These are phyloP conservation scores for Phytopythium cucurbitacearum DNA, from an alignment of 352 stramenopile species.

Conservation along the genomic window DNA sequence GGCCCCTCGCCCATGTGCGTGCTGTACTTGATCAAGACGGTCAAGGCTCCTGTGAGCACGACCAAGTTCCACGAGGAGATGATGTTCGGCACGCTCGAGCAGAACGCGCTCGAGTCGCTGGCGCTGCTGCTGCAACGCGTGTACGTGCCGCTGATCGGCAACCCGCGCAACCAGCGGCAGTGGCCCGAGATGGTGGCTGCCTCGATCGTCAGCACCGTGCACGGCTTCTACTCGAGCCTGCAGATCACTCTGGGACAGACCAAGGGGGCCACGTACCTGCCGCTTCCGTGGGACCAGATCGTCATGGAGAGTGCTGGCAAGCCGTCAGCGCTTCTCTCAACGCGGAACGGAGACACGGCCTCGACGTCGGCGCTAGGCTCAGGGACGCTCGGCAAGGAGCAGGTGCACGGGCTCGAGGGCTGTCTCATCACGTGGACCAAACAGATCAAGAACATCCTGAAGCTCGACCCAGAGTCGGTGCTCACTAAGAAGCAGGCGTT, in stretches of 20 bases:
- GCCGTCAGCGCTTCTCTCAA: slow-evolving; percentile 6
- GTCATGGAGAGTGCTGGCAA: slow-evolving; percentile 44
- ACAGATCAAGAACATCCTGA: slow-evolving; percentile 93
- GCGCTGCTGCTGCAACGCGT: slow-evolving; percentile 70
- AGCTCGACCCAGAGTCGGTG: slow-evolving; percentile 80
- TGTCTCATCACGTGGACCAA: slow-evolving; percentile 93
- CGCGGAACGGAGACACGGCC: not conserved
- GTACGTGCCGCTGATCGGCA: slow-evolving; percentile 69
- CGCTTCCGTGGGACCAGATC: slow-evolving; percentile 77
- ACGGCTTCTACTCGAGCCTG: slow-evolving; percentile 78
- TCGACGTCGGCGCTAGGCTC: not conserved
- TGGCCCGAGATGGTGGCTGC: slow-evolving; percentile 83
- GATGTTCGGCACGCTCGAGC: slow-evolving; percentile 66
- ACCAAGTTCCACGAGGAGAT: slow-evolving; percentile 71
- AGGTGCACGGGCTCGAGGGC: slow-evolving; percentile 84
- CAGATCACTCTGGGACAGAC: slow-evolving; percentile 89
- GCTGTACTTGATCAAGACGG: slow-evolving; percentile 72
- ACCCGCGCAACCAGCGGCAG: slow-evolving; percentile 70
- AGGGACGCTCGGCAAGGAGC: slow-evolving; percentile 52
- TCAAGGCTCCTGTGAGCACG: slow-evolving; percentile 54
- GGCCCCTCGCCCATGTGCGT: slow-evolving; percentile 30
- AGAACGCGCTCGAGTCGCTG: slow-evolving; percentile 70
- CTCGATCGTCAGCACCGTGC: slow-evolving; percentile 71
- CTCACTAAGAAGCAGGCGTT: slow-evolving; percentile 50
- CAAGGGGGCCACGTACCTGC: slow-evolving; percentile 75